phyloP scores from a whole-genome alignment of 306 rosid species.

The Datisca glomerata region DNA sequence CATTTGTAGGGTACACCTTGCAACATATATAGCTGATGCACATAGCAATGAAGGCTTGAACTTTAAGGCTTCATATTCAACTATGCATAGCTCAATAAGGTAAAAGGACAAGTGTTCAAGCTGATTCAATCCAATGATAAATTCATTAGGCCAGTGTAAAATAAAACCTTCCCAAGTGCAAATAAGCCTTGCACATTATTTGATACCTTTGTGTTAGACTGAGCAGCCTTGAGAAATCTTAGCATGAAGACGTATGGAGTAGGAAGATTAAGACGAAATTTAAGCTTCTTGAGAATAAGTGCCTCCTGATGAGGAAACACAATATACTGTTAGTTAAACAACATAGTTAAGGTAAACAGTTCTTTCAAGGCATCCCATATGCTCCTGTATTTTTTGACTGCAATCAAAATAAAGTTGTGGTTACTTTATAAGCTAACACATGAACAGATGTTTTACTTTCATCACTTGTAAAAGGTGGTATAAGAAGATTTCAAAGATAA shows the following conservation, averaged over 20 bases:
- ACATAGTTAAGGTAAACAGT: background rate
- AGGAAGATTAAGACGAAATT: slow-evolving; percentile 72
- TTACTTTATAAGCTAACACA: no score
- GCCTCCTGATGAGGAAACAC: slow-evolving; percentile 52
- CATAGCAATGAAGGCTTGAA: slow-evolving; percentile 73
- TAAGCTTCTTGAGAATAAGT: slow-evolving; percentile 50
- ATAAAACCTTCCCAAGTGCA: no score
- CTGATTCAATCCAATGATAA: slow-evolving; percentile 23
- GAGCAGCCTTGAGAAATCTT: slow-evolving; percentile 91
- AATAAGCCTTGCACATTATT: no score
- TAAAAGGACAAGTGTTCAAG: slow-evolving; percentile 74
- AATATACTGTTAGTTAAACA: background rate
- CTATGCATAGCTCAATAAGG: slow-evolving; percentile 56
- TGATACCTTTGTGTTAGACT: slow-evolving; percentile 54
- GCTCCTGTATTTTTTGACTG: no score
- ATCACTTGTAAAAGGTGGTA: no score
- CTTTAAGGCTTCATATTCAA: slow-evolving; percentile 64
- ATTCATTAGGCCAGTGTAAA: no score
- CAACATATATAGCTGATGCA: slow-evolving; percentile 85
- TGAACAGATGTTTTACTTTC: no score
- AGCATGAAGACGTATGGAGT: slow-evolving; percentile 86
- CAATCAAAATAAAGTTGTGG: no score
- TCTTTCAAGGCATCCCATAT: no score
- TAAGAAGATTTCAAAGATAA: no score
- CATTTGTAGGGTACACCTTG: slow-evolving; percentile 59